Evolutionary conservation across 768 basidiomycete genomes (phyloP).

Genomic region (Boletus reticulatus): DNA sequence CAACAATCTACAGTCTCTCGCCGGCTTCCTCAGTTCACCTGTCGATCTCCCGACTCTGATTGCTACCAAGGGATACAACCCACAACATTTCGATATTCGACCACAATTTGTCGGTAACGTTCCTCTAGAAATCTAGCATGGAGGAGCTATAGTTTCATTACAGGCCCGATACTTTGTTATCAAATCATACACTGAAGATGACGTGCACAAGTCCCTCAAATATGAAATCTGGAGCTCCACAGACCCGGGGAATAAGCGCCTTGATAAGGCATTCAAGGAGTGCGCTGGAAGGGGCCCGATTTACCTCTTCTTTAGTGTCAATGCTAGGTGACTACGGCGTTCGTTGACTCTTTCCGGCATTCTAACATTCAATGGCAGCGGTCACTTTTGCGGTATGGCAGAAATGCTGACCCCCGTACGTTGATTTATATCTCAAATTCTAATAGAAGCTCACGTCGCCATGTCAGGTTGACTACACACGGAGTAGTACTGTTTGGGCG

Average conservation of each 20-base stretch:
- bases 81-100: constrained; percentile 74
- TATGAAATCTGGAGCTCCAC: constrained; percentile 99
- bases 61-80: constrained; percentile 89
- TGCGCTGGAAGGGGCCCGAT: constrained; percentile 90
- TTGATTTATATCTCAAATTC: neutral
- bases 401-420: constrained; percentile 93
- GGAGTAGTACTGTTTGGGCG: constrained; percentile 96
- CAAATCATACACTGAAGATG: constrained; percentile 98
- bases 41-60: constrained; percentile 86
- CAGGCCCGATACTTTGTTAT: constrained; percentile 96
- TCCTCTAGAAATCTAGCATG: neutral
- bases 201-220: constrained; percentile 97
- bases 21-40: constrained; percentile 58
- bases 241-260: constrained; percentile 93
- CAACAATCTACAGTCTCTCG: constrained; percentile 37
- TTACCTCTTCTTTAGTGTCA: constrained; percentile 98
- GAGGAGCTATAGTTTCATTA: constrained; percentile 5
- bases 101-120: constrained; percentile 65
- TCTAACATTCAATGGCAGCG: constrained; percentile 44
- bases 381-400: constrained; percentile 98
- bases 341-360: neutral
- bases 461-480: constrained; percentile 80
- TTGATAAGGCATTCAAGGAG: constrained; percentile 97
- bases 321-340: constrained; percentile 60
- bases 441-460: neutral